phyloP scores from a whole-genome alignment of 2,329 filamentous ascomycete species.

The Colletotrichum tanaceti region DNA sequence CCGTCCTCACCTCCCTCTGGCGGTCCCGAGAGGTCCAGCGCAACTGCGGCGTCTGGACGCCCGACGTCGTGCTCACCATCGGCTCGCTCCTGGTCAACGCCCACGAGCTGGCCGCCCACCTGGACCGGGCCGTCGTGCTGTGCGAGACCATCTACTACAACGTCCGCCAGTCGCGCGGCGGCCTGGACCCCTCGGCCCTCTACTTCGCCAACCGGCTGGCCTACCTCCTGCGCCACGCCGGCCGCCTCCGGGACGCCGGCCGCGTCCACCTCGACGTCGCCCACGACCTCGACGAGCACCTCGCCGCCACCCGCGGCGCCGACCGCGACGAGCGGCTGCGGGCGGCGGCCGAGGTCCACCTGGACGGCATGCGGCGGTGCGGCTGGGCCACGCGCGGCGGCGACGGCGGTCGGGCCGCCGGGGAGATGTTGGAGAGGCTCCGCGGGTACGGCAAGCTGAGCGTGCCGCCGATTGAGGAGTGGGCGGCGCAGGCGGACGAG shows the following conservation, averaged over 20 bases:
- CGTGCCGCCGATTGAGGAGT: constrained; percentile 39
- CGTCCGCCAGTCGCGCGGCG: constrained; percentile 49
- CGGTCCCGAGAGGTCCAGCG: constrained; percentile 50
- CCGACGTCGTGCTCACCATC: constrained; percentile 46
- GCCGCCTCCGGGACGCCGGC: constrained; percentile 46
- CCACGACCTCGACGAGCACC: constrained; percentile 43
- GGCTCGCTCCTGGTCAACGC: constrained; percentile 49
- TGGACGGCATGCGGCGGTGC: constrained; percentile 44
- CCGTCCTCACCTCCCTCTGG: constrained; percentile 49
- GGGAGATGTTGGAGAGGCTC: constrained; percentile 37
- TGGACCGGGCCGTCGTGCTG: constrained; percentile 47
- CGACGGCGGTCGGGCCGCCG: constrained; percentile 24
- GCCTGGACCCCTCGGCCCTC: constrained; percentile 47
- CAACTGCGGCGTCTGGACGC: constrained; percentile 44
- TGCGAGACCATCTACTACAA: constrained; percentile 51
- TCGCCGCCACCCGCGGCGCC: constrained; percentile 17
- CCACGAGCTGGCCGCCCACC: constrained; percentile 45
- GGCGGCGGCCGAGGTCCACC: constrained; percentile 40
- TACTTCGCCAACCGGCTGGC: constrained; percentile 47
- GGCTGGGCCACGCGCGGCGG: constrained; percentile 42
- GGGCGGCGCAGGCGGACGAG: constrained; percentile 37
- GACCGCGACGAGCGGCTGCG: constrained; percentile 41
- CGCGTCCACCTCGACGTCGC: constrained; percentile 48
- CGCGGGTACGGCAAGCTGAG: constrained; percentile 41
- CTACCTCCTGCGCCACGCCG: constrained; percentile 45